Evolutionary conservation across 306 rosid species (phyloP).

Genomic region (Leucaena leucocephala): DNA sequence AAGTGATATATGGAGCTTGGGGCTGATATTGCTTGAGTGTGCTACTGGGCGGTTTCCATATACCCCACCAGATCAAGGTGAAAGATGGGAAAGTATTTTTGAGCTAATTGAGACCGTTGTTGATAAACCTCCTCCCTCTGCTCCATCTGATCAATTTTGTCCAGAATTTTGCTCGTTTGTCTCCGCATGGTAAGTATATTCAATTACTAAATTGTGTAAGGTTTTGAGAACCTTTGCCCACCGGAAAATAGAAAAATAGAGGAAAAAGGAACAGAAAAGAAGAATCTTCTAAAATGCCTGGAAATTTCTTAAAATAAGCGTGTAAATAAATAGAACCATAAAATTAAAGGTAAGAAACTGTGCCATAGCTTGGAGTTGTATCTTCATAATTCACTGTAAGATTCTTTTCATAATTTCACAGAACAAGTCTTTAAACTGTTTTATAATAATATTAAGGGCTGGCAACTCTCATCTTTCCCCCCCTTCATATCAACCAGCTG

Average conservation of each 20-base stretch:
- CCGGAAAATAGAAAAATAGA: slow-evolving; percentile 7
- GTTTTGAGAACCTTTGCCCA: slow-evolving; percentile 22
- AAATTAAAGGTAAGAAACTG: not conserved
- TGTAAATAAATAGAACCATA: not conserved
- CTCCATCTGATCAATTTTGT: slow-evolving; percentile 82
- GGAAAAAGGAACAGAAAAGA: too few species aligned
- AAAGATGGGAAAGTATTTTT: slow-evolving; percentile 73
- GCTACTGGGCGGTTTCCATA: slow-evolving; percentile 93
- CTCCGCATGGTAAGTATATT: slow-evolving; percentile 77
- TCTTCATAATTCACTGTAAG: slow-evolving; percentile 17
- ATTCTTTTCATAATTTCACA: slow-evolving; percentile 6
- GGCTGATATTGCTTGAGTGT: slow-evolving; percentile 81
- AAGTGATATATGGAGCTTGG: slow-evolving; percentile 98
- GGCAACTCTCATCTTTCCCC: not conserved
- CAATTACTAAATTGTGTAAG: slow-evolving; percentile 2
- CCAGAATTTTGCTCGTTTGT: slow-evolving; percentile 80
- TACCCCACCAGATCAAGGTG: slow-evolving; percentile 73
- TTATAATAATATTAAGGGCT: not conserved
- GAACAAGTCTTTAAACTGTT: slow-evolving; percentile 1
- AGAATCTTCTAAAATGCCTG: not conserved
- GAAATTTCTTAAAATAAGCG: slow-evolving; percentile 3
- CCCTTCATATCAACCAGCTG: slow-evolving; percentile 4
- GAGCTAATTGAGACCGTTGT: slow-evolving; percentile 87
- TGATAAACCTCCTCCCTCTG: slow-evolving; percentile 74
- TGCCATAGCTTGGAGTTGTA: not conserved